Evolutionary conservation across 129 eudicot genomes (phyloP).

Genomic region (Saposhnikovia divaricata): DNA sequence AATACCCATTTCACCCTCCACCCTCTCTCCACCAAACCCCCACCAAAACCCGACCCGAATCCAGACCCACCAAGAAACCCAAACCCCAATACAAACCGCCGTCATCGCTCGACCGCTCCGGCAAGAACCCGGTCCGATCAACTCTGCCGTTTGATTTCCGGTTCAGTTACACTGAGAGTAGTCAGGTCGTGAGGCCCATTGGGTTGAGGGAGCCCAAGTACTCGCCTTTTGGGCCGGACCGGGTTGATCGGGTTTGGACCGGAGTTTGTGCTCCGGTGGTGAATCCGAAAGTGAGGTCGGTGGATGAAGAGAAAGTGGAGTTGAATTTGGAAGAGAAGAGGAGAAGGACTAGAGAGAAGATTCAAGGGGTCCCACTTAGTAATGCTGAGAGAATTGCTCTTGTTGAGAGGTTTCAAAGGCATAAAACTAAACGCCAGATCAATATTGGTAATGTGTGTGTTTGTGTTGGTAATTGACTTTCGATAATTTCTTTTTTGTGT

Average conservation of each 20-base stretch:
- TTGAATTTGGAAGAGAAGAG: slow-evolving; percentile 46
- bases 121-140: slow-evolving; percentile 26
- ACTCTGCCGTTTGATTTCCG: slow-evolving; percentile 74
- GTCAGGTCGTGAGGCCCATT: slow-evolving; percentile 50
- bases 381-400: slow-evolving; percentile 56
- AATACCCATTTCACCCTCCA: slow-evolving; percentile 62
- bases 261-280: slow-evolving; percentile 85
- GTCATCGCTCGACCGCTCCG: slow-evolving; percentile 51
- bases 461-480: neutral
- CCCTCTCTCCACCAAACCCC: slow-evolving; percentile 41
- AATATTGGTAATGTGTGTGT: slow-evolving; percentile 55
- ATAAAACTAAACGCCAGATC: slow-evolving; percentile 58
- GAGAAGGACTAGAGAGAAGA: slow-evolving; percentile 35
- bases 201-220: slow-evolving; percentile 89
- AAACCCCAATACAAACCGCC: slow-evolving; percentile 63
- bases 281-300: slow-evolving; percentile 43
- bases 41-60: slow-evolving; percentile 8
- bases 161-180: slow-evolving; percentile 80
- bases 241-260: slow-evolving; percentile 66
- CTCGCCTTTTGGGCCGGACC: slow-evolving; percentile 87
- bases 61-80: slow-evolving; percentile 27
- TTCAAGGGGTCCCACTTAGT: slow-evolving; percentile 56
- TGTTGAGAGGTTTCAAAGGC: slow-evolving; percentile 45
- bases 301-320: slow-evolving; percentile 36
- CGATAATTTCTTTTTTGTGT: neutral